phyloP scores from a whole-genome alignment of 2,329 filamentous ascomycete genomes.

The Lachnellula suecica region DNA sequence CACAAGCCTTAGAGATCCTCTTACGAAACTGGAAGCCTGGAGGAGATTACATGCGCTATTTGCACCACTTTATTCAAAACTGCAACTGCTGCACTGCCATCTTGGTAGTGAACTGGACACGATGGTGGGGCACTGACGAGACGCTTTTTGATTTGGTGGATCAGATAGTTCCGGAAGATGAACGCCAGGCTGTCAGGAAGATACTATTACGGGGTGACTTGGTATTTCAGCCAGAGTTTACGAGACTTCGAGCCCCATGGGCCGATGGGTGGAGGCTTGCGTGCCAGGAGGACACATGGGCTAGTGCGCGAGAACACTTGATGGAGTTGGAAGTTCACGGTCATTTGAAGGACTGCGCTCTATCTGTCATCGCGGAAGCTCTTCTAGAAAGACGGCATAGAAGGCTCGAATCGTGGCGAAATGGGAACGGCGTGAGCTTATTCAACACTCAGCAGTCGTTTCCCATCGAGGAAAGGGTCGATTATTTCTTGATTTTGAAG shows the following conservation, averaged over 20 bases:
- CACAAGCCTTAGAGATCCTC: slow-evolving; percentile 13
- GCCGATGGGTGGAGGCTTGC: slow-evolving; percentile 4
- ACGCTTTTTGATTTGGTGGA: slow-evolving; percentile 12
- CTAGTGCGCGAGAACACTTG: slow-evolving; percentile 2
- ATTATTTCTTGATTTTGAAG: neutral
- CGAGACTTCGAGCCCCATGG: slow-evolving; percentile 1
- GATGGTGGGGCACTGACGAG: slow-evolving; percentile 8
- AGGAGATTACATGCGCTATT: slow-evolving; percentile 8
- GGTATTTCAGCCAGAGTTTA: slow-evolving; percentile 3
- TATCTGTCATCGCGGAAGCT: slow-evolving; percentile 7
- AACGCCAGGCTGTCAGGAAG: slow-evolving; percentile 5
- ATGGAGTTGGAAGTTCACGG: neutral
- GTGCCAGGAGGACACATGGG: slow-evolving; percentile 5
- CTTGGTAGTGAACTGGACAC: slow-evolving; percentile 6
- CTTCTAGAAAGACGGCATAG: neutral
- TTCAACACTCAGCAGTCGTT: neutral
- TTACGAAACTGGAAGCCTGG: slow-evolving; percentile 14
- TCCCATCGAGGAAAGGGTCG: neutral
- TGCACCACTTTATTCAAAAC: slow-evolving; percentile 1
- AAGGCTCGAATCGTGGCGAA: neutral
- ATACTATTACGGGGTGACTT: slow-evolving; percentile 9
- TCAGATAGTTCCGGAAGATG: slow-evolving; percentile 5
- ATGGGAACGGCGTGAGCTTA: neutral
- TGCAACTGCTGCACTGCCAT: slow-evolving; percentile 2
- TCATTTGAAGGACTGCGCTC: neutral